These are phyloP conservation scores for Lipomyces yamadae DNA, from an alignment of 805 yeast species.

Conservation along the genomic window DNA sequence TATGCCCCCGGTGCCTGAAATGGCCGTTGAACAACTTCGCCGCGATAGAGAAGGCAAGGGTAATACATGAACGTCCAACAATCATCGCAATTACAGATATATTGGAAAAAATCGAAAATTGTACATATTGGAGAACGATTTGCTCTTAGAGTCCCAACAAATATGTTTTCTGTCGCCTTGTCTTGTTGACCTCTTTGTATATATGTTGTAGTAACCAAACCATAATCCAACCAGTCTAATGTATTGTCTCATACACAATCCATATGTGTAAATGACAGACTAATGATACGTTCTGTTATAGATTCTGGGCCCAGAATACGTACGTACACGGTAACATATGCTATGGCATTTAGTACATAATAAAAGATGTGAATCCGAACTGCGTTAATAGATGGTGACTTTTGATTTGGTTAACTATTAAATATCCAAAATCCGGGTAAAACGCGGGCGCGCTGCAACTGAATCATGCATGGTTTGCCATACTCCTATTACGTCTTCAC, in stretches of 20 bases:
- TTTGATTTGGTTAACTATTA: no score
- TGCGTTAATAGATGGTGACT: no score
- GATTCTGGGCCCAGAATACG: no score
- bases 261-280: neutral
- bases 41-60: constrained; percentile 13
- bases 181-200: neutral
- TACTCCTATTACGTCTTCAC: neutral
- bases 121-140: neutral
- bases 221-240: neutral
- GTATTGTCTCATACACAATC: neutral
- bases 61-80: neutral
- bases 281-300: no score
- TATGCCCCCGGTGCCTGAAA: constrained; percentile 86
- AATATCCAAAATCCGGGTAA: no score
- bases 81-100: neutral
- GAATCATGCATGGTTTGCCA: no score
- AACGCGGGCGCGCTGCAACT: no score
- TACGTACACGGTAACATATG: no score
- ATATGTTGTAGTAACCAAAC: neutral
- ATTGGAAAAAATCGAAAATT: neutral
- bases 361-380: no score
- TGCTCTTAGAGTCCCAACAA: neutral
- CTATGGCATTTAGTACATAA: no score
- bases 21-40: constrained; percentile 73
- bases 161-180: neutral